A percentile compares a stretch with the other conserved stretches of the same genome.
phyloP scores from a whole-genome alignment of 2,329 filamentous ascomycete species.

The Colletotrichum cuscutae region DNA sequence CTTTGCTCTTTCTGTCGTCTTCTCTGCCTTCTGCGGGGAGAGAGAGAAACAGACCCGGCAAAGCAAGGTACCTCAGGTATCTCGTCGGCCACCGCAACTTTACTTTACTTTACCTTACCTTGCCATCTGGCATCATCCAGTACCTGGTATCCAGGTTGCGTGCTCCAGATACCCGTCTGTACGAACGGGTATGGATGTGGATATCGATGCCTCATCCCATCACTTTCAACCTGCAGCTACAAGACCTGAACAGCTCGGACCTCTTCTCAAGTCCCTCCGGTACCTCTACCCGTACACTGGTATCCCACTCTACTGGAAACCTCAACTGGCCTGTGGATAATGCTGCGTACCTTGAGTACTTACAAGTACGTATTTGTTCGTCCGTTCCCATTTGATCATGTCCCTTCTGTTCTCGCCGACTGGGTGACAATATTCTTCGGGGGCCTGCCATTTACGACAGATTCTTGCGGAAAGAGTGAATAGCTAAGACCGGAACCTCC shows the following conservation, averaged over 20 bases:
- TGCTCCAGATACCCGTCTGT: background rate
- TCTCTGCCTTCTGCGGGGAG: background rate
- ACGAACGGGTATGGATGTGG: background rate
- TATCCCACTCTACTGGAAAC: constrained; percentile 1
- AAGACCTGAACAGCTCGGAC: background rate
- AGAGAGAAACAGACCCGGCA: background rate
- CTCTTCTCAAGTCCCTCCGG: background rate
- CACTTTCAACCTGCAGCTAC: background rate
- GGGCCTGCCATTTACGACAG: background rate
- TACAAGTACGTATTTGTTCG: too few relatives aligned
- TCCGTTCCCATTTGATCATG: background rate
- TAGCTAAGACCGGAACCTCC: background rate
- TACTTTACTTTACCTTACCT: background rate
- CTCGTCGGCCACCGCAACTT: constrained; percentile 2
- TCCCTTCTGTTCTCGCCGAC: background rate
- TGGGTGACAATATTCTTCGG: background rate
- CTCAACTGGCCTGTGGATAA: background rate
- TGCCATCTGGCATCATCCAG: too few relatives aligned
- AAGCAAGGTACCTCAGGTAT: constrained; percentile 6
- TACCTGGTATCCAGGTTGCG: background rate
- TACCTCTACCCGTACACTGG: background rate
- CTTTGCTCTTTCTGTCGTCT: background rate
- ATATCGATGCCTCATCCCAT: background rate
- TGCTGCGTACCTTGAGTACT: too few relatives aligned
- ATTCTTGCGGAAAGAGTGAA: background rate